Evolutionary conservation across 495 filamentous ascomycete genomes (phyloP), one percentile per base, ranked within the genome.

Genomic region (Neurospora terricola): DNA sequence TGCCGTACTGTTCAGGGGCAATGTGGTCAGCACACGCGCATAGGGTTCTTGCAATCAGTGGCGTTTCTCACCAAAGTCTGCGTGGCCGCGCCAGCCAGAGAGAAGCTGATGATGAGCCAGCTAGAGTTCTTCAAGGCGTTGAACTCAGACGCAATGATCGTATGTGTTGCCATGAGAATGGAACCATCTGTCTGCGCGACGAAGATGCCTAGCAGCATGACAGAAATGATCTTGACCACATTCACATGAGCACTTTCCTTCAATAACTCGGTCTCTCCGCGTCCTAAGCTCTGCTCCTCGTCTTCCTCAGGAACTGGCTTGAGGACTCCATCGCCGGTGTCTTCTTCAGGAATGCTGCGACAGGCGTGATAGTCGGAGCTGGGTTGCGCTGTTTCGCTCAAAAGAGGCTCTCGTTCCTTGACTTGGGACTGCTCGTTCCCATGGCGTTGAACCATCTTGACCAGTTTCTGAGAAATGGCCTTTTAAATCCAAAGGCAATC

Each of bases 81-180:
- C 0, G 86, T 88, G 2, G 88, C 87, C 21, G 87, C 89, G 0
- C 85, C 80, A 16, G 89, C 89, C 5, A 93, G 78, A 0, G 84
- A 83, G 76, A 90, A 92, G 62, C 85, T 87, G 7, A 89, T 90
- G 11, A 90, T 87, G n/a, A 93, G 77, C 91, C 90, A 93, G 71
- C 83, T 89, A 2, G 88, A 89, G 73, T 87, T 83, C 9, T 83
- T 83, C 11, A 92, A 76, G 38, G 82, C 83, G 73, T 88, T 81
- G 79, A 92, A 92, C 72, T 92, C 87, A 40, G 91, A 93, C 0
- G 90, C 88, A 40, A 93, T 89, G 42, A 80, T 82, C 9, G 85
- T 85, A 42, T 90, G 86, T 0, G 89, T 89, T 0, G 91, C 90
- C 70, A 92, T 81, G 0, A 92, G 83, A 0, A 93, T 83, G 1